These are phyloP conservation scores for Vishniacozyma victoriae DNA, from an alignment of 768 basidiomycete species.

Conservation along the genomic window DNA sequence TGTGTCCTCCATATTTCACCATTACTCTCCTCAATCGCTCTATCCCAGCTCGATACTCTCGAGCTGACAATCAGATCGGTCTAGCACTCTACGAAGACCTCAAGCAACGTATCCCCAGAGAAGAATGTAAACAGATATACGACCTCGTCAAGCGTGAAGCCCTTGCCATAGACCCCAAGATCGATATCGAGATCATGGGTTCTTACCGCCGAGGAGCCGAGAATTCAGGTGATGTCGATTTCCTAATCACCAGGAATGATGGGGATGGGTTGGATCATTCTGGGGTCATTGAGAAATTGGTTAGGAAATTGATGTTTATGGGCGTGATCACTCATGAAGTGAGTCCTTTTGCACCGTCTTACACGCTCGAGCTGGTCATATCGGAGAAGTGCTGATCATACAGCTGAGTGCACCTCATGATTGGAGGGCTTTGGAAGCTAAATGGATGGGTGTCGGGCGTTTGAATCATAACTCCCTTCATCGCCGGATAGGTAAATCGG, in stretches of 20 bases:
- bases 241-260: constrained; percentile 70
- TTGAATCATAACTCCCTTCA: constrained; percentile 51
- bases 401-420: constrained; percentile 67
- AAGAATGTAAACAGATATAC: constrained; percentile 69
- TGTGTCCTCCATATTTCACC: neutral
- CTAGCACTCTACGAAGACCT: constrained; percentile 58
- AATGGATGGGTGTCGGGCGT: constrained; percentile 75
- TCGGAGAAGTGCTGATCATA: neutral
- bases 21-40: no score
- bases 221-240: constrained; percentile 86
- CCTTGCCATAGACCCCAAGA: constrained; percentile 60
- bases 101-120: constrained; percentile 74
- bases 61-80: constrained; percentile 28
- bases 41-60: constrained; percentile 6
- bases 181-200: constrained; percentile 84
- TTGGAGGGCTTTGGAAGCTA: constrained; percentile 61
- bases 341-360: constrained; percentile 1
- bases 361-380: neutral
- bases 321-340: constrained; percentile 69
- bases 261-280: constrained; percentile 68
- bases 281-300: constrained; percentile 60
- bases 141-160: constrained; percentile 67
- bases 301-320: constrained; percentile 55
- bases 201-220: constrained; percentile 79
- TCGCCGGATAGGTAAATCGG: constrained; percentile 59